Evolutionary conservation across 345 rosid species (phyloP).

Genomic region (Aegle marmelos): DNA sequence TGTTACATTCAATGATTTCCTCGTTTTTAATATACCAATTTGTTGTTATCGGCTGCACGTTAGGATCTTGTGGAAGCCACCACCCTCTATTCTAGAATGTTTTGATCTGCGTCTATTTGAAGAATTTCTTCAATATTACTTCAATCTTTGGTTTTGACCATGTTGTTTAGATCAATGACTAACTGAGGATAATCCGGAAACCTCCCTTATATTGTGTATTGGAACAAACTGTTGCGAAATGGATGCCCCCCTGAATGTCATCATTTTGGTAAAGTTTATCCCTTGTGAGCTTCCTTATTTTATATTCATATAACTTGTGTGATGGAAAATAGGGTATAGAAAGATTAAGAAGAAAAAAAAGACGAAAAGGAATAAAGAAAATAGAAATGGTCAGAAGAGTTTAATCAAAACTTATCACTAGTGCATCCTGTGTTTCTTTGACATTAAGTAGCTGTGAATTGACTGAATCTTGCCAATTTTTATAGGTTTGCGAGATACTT

Average conservation of each 20-base stretch:
- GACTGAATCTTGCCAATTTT: conserved; percentile 2
- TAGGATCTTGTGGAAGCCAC: background rate
- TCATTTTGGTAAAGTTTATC: background rate
- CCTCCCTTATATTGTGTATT: background rate
- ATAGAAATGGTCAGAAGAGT: background rate
- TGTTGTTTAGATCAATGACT: background rate
- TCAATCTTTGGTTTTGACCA: conserved; percentile 3
- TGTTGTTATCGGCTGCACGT: background rate
- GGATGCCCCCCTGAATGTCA: conserved; percentile 1
- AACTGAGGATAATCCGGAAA: background rate
- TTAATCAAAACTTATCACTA: background rate
- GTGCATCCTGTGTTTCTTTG: background rate
- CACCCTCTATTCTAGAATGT: background rate
- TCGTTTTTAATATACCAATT: background rate
- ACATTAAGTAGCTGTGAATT: background rate
- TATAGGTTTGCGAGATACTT: conserved; percentile 77
- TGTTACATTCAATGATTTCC: background rate
- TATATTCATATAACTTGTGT: background rate
- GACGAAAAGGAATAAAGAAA: background rate
- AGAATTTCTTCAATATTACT: background rate
- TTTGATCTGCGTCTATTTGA: background rate
- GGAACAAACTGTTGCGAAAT: background rate
- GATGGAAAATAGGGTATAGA: background rate
- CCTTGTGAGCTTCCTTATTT: background rate
- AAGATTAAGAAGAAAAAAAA: background rate